Conservation (phyloP, 768 basidiomycete genomes). For the Boletus bicolor region DNA sequence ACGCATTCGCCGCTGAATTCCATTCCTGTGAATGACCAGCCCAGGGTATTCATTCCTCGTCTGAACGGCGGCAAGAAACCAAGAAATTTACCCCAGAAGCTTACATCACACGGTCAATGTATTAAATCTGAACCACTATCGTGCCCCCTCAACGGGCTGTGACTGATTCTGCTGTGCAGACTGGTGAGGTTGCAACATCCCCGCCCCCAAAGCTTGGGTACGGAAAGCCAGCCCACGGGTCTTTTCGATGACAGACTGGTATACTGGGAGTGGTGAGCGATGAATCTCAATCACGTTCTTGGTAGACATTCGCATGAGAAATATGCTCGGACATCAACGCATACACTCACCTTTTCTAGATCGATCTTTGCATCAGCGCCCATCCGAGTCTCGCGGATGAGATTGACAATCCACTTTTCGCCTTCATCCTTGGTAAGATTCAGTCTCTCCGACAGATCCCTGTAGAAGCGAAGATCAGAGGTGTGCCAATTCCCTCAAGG, state of each 20-base stretch:
- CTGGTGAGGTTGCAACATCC: constrained; percentile 47
- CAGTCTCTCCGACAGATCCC: constrained; percentile 88
- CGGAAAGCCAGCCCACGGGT: constrained; percentile 89
- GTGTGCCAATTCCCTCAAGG: neutral
- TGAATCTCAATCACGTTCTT: constrained; percentile 97
- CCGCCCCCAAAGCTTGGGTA: constrained; percentile 85
- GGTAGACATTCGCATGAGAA: constrained; percentile 10
- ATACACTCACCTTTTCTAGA: constrained; percentile 71
- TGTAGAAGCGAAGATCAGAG: constrained; percentile 28
- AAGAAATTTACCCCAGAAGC: constrained; percentile 1
- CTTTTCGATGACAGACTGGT: constrained; percentile 94
- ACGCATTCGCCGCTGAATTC: neutral
- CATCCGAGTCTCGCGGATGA: constrained; percentile 96
- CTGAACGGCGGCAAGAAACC: neutral
- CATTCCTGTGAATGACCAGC: neutral
- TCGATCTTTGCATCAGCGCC: constrained; percentile 98
- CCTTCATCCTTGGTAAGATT: constrained; percentile 95
- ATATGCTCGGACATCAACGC: neutral
- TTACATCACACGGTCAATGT: constrained; percentile 5
- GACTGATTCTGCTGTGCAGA: constrained; percentile 29
- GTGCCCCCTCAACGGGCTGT: constrained; percentile 30
- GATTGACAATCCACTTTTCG: constrained; percentile 99
- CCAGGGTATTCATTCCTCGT: neutral
- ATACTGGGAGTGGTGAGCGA: constrained; percentile 83
- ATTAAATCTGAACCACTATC: constrained; percentile 11